Evolutionary conservation across 305 asterid genomes (phyloP).

Genomic region (Fraxinus xanthoxyloides): DNA sequence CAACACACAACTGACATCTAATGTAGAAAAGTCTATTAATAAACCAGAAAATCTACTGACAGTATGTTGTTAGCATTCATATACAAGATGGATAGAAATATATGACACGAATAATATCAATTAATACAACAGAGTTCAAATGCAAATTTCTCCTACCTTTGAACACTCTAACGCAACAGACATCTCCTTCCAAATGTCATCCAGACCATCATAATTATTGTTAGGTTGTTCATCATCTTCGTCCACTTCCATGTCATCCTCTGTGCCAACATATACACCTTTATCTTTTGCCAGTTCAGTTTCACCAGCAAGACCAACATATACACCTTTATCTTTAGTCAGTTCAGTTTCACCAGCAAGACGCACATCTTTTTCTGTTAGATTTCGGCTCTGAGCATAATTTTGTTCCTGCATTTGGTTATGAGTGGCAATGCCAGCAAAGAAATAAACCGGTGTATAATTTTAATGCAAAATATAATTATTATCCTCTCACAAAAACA

Average conservation of each 20-base stretch:
- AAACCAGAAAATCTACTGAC: not conserved
- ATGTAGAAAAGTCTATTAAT: not conserved
- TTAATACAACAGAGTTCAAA: conserved; percentile 14
- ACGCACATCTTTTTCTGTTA: conserved; percentile 26
- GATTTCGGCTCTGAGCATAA: conserved; percentile 30
- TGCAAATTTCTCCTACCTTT: conserved; percentile 51
- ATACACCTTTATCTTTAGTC: conserved; percentile 39
- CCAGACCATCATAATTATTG: conserved; percentile 61
- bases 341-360: conserved; percentile 25
- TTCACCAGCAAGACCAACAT: conserved; percentile 20
- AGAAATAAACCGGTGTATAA: conserved; percentile 5
- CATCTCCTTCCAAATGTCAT: conserved; percentile 89
- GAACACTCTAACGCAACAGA: conserved; percentile 69
- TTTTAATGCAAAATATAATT: not conserved
- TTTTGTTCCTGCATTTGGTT: conserved; percentile 31
- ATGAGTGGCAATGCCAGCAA: conserved; percentile 19
- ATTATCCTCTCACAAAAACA: not conserved
- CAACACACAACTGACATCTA: not conserved
- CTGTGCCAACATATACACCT: conserved; percentile 61
- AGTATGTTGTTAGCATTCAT: not conserved
- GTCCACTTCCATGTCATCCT: conserved; percentile 47
- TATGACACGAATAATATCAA: not conserved
- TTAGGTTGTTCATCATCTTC: conserved; percentile 44
- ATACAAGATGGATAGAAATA: not conserved
- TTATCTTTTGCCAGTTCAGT: conserved; percentile 30